Conservation (phyloP, 169 alveolate genomes). For the Condylostoma magnum region DNA sequence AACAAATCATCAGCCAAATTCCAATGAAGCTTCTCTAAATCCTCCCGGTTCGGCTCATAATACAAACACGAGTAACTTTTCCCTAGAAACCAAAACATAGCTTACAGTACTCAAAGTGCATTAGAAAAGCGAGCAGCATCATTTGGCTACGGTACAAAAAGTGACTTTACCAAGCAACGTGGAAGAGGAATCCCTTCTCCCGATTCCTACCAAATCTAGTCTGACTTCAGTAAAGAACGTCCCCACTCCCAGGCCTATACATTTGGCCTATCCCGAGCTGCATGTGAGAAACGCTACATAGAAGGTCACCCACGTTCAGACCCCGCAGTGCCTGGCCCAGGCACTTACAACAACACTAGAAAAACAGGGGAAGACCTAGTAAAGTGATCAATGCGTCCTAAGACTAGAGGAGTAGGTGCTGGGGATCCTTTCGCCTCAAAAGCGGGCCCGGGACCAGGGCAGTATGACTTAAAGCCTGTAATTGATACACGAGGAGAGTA, state of each 20-base stretch:
- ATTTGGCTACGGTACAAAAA: conserved; percentile 59
- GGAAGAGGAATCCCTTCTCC: conserved; percentile 44
- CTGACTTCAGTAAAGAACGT: conserved; percentile 26
- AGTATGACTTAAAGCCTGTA: conserved; percentile 6
- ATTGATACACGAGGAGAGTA: conserved; percentile 29
- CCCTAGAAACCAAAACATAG: conserved; percentile 12
- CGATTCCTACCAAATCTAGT: conserved; percentile 8
- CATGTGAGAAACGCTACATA: conserved; percentile 3
- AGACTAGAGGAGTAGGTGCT: neutral
- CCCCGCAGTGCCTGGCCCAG: conserved; percentile 57
- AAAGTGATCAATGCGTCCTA: conserved; percentile 16
- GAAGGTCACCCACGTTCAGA: conserved; percentile 29
- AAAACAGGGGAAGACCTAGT: neutral
- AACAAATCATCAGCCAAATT: conserved; percentile 39
- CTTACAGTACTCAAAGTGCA: conserved; percentile 45
- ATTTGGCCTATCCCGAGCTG: conserved; percentile 51
- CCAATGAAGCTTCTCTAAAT: conserved; percentile 43
- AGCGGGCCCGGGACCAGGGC: conserved; percentile 31
- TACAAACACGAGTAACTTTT: conserved; percentile 29
- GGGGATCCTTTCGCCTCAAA: neutral
- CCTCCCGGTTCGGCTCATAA: conserved; percentile 31
- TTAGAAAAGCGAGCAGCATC: conserved; percentile 51
- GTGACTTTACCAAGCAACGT: conserved; percentile 36
- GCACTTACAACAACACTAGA: conserved; percentile 32
- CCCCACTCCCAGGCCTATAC: conserved; percentile 31